phyloP scores from a whole-genome alignment of 1,139 yeast species.

The Sugiyamaella castrensis region DNA sequence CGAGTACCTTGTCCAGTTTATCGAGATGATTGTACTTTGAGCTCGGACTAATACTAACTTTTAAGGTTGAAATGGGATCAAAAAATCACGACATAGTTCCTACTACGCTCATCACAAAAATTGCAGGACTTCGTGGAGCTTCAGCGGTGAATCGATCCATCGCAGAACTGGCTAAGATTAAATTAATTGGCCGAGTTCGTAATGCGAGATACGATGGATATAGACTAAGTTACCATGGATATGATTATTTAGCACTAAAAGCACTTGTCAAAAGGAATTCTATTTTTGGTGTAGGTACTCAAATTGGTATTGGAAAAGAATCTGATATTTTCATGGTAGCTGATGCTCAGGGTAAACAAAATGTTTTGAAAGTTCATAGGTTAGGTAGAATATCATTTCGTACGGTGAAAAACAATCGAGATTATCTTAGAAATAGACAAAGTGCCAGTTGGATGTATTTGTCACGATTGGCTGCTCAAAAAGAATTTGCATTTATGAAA shows the following conservation, averaged over 20 bases:
- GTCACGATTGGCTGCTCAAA: constrained; percentile 85
- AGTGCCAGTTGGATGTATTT: constrained; percentile 87
- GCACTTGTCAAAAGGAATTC: constrained; percentile 70
- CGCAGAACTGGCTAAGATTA: constrained; percentile 82
- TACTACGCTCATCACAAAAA: constrained; percentile 71
- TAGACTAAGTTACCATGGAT: constrained; percentile 81
- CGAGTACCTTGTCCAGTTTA: too few relatives aligned
- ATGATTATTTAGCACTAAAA: constrained; percentile 85
- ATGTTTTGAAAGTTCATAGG: constrained; percentile 85
- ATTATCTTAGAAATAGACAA: constrained; percentile 70
- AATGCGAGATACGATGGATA: constrained; percentile 88
- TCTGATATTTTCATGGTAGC: constrained; percentile 91
- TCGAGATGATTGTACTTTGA: too few relatives aligned
- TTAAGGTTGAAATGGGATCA: constrained; percentile 68
- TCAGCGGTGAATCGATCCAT: constrained; percentile 78
- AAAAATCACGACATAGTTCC: constrained; percentile 95
- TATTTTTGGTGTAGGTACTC: constrained; percentile 75
- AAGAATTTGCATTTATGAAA: constrained; percentile 85
- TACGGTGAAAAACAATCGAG: constrained; percentile 90
- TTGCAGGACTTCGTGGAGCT: constrained; percentile 73
- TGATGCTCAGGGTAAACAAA: constrained; percentile 59
- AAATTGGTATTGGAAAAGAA: constrained; percentile 96
- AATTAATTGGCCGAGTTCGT: constrained; percentile 69
- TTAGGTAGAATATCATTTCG: constrained; percentile 91
- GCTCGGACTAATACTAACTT: background rate